Base-by-base conservation (phyloP, 768 basidiomycete genomes). In the Phylloporus rhodoxanthus region DNA sequence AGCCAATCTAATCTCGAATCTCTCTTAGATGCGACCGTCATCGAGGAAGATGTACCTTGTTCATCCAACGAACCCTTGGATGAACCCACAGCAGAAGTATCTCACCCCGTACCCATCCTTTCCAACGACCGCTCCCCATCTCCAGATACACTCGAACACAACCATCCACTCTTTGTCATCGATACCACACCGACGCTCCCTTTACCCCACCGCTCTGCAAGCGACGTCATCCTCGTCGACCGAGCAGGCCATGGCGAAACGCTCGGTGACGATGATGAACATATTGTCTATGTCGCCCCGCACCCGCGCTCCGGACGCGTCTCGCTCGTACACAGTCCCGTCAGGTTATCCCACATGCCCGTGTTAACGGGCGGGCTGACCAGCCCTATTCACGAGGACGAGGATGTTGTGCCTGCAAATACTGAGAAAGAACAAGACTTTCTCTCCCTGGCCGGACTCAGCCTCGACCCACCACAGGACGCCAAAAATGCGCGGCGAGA, bases 241-340 rank as follows among this genome's bases (percentile, higher is more conserved):
- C 52, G 59, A 10, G 28, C 50, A 3, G 59, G 56, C 1, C 48
- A 53, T 9, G 58, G 53, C 0, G 48, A 47, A 29, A 52, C 32
- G 1, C 51, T 56, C 21, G 66, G 59, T 1, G 67, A 60, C 25
- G 54, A 62, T 2, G 53, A 63, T 17, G 87, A 90, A 48, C 61
- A 78, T 4, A 88, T 90, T 47, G 86, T 90, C 9, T 89, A 89
- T 58, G 82, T 81, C 21, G 85, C 86, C 0, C 87, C 87, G 0
- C 78, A 85, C 58, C 87, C 86, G 5, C 78, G 84, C 1, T 57
- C 57, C 3, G 45, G 47, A 3, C 46, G 51, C 20, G 39, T 28
- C 23, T 54, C 63, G 4, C 61, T 61, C 38, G 2, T 40, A 6
- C 43, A 58, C 9, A 20, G 11, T 9, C 8, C 48, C 8, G 53